Conservation (phyloP, 2,329 filamentous ascomycete genomes). For the Ophidiomyces ophidiicola region DNA sequence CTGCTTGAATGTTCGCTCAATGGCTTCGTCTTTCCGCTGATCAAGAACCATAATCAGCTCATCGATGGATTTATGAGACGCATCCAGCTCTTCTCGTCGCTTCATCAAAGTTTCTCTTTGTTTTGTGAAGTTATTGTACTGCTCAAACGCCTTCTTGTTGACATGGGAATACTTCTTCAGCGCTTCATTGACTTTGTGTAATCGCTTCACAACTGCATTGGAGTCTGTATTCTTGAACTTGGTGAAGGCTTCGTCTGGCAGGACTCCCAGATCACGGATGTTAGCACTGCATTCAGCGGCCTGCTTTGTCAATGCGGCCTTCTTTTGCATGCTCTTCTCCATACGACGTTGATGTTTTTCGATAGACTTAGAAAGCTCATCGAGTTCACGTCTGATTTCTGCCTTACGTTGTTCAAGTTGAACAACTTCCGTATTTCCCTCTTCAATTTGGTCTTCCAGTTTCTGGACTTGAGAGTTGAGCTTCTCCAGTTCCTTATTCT, state of each 20-base stretch:
- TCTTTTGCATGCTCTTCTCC: constrained; percentile 84
- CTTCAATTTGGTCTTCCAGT: constrained; percentile 61
- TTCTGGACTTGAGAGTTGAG: constrained; percentile 59
- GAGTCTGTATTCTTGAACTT: constrained; percentile 77
- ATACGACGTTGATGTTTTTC: constrained; percentile 78
- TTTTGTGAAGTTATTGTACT: constrained; percentile 93
- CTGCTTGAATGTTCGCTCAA: constrained; percentile 96
- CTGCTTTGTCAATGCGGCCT: constrained; percentile 63
- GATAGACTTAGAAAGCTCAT: constrained; percentile 64
- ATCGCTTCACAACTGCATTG: constrained; percentile 57
- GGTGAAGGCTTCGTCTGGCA: constrained; percentile 86
- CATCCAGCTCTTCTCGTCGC: constrained; percentile 75
- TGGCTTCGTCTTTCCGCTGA: constrained; percentile 92
- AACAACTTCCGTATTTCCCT: constrained; percentile 42
- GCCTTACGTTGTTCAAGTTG: constrained; percentile 47
- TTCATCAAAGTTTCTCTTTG: constrained; percentile 79
- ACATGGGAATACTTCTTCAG: constrained; percentile 96
- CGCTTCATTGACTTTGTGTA: constrained; percentile 83
- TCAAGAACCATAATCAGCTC: constrained; percentile 87
- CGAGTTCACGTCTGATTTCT: constrained; percentile 58
- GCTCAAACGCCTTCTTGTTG: constrained; percentile 99
- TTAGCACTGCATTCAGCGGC: constrained; percentile 72
- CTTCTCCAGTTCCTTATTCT: constrained; percentile 53
- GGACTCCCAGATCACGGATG: constrained; percentile 81
- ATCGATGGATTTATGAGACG: constrained; percentile 74